Evolutionary conservation across 2,329 filamentous ascomycete species (phyloP), one percentile per base, ranked within the genome.

Genomic region (Claviceps purpurea): DNA sequence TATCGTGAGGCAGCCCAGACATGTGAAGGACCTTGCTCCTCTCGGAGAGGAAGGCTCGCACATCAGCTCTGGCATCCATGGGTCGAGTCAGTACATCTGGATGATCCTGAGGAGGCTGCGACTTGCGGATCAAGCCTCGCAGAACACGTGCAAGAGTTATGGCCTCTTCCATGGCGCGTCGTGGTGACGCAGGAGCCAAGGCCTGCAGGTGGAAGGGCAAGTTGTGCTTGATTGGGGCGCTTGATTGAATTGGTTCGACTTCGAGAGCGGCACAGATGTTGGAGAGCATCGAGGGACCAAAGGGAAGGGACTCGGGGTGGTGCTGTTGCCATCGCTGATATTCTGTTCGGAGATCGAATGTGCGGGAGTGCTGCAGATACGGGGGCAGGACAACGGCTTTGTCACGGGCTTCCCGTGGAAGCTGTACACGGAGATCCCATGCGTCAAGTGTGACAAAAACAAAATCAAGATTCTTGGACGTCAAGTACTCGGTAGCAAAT

Each of bases 311-410:
- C 73, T 98, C 93, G 41, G 93, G 93, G 65, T 98, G 93, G 69
- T 97, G 91, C 63, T 94, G 89, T 71, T 97, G 93, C 90, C 93
- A 98, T 66, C 90, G 82, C 73, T 96, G 90, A 68, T 98, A 98
- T 72, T 98, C 93, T 63, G 89, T 95, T 57, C 93, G 87, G 53
- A 98, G 80, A 66, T 97, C 93, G 66, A 97, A 98, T 53, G 91
- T 95, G 55, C 93, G 85, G 41, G 93, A 96, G 74, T 98, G 93
- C 73, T 98, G 93, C 55, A 98, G 80, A 69, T 98, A 98, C 10
- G 91, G 87, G 22, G 93, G 93, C 39, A 98, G 81, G 50, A 97
- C 93, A 43, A 97, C 93, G 59, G 90, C 87, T 78, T 98, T 98
- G 74, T 98, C 93, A 63, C 93, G 88, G 65, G 93, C 93, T 74